Conservation (phyloP, 2,329 filamentous ascomycete genomes). For the Aspergillus terreus region DNA sequence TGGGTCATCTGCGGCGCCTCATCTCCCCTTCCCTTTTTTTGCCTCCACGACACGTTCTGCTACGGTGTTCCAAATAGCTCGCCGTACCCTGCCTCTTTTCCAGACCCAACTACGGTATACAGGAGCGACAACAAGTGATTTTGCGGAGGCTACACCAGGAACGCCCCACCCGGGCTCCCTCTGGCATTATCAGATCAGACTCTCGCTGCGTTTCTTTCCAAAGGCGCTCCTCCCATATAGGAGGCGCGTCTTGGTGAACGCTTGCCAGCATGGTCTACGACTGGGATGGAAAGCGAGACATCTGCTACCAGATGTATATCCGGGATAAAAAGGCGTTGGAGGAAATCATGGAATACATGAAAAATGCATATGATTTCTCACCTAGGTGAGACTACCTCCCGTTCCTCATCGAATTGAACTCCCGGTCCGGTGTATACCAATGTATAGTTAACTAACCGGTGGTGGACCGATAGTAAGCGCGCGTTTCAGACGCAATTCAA, state of each 20-base stretch:
- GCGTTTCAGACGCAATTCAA: slow-evolving; percentile 74
- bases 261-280: slow-evolving; percentile 51
- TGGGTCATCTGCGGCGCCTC: slow-evolving; percentile 17
- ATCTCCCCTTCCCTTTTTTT: slow-evolving; percentile 4
- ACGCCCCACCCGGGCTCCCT: not conserved
- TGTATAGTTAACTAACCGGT: not conserved
- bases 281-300: slow-evolving; percentile 63
- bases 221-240: slow-evolving; percentile 24
- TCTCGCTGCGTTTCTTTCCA: slow-evolving; percentile 10
- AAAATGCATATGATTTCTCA: slow-evolving; percentile 60
- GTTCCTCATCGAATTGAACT: not conserved
- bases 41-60: not conserved
- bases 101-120: slow-evolving; percentile 28
- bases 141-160: slow-evolving; percentile 5
- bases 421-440: not conserved
- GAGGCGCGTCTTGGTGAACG: slow-evolving; percentile 17
- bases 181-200: not conserved
- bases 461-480: slow-evolving; percentile 54
- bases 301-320: slow-evolving; percentile 71
- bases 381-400: slow-evolving; percentile 56
- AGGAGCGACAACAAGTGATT: slow-evolving; percentile 33
- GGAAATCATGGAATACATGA: slow-evolving; percentile 71
- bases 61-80: slow-evolving; percentile 17
- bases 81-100: not conserved
- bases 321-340: slow-evolving; percentile 68